phyloP scores from a whole-genome alignment of 768 basidiomycete genomes.

The Scleroderma bovista region DNA sequence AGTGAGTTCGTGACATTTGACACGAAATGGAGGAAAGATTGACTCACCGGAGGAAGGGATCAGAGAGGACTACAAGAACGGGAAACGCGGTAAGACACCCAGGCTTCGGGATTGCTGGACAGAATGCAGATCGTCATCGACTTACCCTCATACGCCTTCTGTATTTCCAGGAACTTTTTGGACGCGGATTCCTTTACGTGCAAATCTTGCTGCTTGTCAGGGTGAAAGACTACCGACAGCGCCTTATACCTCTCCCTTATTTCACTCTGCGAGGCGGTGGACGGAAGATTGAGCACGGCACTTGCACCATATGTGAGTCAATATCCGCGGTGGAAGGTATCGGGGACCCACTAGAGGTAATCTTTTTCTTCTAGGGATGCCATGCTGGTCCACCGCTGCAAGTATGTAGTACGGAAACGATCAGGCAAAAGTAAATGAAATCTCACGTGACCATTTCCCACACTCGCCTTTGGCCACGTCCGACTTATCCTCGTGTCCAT shows the following conservation, averaged over 20 bases:
- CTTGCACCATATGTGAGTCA: constrained; percentile 26
- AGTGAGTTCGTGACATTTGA: constrained; percentile 10
- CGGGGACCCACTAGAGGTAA: constrained; percentile 26
- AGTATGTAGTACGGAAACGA: too few relatives aligned
- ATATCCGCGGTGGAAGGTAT: not conserved
- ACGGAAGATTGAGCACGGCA: constrained; percentile 66
- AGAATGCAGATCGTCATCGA: not conserved
- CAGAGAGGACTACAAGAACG: constrained; percentile 52
- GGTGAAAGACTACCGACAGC: constrained; percentile 76
- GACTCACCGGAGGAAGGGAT: constrained; percentile 61
- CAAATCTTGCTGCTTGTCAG: constrained; percentile 72
- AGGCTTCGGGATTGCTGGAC: not conserved
- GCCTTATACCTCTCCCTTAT: constrained; percentile 69
- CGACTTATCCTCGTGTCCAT: not conserved
- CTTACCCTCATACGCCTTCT: constrained; percentile 78
- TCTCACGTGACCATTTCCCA: constrained; percentile 8
- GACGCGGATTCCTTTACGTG: constrained; percentile 53
- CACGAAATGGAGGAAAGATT: not conserved
- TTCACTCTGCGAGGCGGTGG: constrained; percentile 56
- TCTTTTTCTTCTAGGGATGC: constrained; percentile 8
- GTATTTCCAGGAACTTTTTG: constrained; percentile 66
- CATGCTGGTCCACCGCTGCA: constrained; percentile 6
- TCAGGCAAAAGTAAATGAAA: too few relatives aligned
- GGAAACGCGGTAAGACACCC: not conserved
- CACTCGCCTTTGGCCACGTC: constrained; percentile 24